Percentiles rank a stretch among this genome's conserved stretches.
Conservation (phyloP, 2,329 filamentous ascomycete species). For the Pseudogymnoascus sp. region DNA sequence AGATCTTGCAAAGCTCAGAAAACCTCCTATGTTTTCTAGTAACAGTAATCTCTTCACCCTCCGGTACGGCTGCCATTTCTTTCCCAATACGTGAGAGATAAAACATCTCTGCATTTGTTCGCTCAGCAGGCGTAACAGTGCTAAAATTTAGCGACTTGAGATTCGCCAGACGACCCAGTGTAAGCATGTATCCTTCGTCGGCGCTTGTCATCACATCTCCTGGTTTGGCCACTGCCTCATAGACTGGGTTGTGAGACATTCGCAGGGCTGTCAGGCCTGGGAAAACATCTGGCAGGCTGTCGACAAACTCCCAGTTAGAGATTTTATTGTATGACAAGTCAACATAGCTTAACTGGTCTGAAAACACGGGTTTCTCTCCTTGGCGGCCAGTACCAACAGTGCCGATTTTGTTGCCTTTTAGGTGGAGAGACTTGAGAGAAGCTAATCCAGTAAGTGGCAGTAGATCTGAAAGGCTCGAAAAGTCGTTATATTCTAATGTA, state of each 20-base stretch:
- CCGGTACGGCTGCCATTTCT: constrained; percentile 56
- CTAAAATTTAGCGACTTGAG: constrained; percentile 68
- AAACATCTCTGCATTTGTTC: constrained; percentile 84
- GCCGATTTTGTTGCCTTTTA: constrained; percentile 69
- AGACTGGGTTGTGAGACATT: constrained; percentile 80
- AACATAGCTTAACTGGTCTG: constrained; percentile 39
- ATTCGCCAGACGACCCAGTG: constrained; percentile 62
- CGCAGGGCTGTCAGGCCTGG: constrained; percentile 69
- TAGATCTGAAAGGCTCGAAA: constrained; percentile 51
- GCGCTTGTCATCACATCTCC: constrained; percentile 42
- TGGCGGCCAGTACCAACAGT: background rate
- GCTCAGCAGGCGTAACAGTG: constrained; percentile 61
- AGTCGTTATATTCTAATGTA: constrained; percentile 64
- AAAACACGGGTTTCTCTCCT: constrained; percentile 16
- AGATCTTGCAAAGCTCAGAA: constrained; percentile 60
- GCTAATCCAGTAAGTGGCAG: constrained; percentile 42
- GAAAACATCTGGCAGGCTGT: constrained; percentile 57
- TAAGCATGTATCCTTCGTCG: constrained; percentile 85
- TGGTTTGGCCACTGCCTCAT: constrained; percentile 35
- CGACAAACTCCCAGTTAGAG: constrained; percentile 63
- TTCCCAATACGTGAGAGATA: constrained; percentile 79
- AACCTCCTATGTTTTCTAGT: constrained; percentile 63
- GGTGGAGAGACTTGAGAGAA: constrained; percentile 50
- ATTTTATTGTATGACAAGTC: constrained; percentile 69
- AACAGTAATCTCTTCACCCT: constrained; percentile 45